A percentile compares a stretch with the other conserved stretches of the same genome.
phyloP scores from a whole-genome alignment of 2,329 filamentous ascomycete species.

The Ophiostoma triangulosporum region DNA sequence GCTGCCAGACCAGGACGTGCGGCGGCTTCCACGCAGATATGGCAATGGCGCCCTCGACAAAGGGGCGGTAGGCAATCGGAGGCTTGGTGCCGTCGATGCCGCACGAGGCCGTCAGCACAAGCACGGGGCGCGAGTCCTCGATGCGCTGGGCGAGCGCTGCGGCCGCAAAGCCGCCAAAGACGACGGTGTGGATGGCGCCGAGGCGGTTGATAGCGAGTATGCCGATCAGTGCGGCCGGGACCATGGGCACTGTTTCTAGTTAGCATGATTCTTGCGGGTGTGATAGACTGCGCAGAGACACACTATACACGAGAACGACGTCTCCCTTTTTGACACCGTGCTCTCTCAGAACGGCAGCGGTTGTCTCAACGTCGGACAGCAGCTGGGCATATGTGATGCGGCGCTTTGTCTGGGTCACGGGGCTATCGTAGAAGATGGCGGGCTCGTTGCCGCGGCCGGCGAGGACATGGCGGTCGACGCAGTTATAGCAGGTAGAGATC shows the following conservation, averaged over 20 bases:
- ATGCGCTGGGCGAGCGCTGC: conserved; percentile 76
- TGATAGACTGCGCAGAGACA: background rate
- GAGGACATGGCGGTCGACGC: conserved; percentile 75
- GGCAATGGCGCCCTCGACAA: conserved; percentile 60
- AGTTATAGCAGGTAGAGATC: conserved; percentile 87
- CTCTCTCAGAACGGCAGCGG: conserved; percentile 70
- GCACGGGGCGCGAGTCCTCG: conserved; percentile 62
- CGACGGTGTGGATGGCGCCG: conserved; percentile 79
- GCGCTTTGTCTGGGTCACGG: conserved; percentile 61
- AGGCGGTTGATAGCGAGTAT: conserved; percentile 70
- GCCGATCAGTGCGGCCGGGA: conserved; percentile 74
- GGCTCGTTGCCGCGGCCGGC: conserved; percentile 58
- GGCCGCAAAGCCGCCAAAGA: conserved; percentile 85
- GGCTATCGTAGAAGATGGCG: conserved; percentile 79
- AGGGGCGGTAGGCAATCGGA: conserved; percentile 60
- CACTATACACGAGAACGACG: conserved; percentile 72
- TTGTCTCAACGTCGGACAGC: conserved; percentile 63
- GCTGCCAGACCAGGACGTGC: conserved; percentile 71
- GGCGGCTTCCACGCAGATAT: conserved; percentile 57
- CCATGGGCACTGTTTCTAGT: conserved; percentile 66
- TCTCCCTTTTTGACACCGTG: conserved; percentile 74
- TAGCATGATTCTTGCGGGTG: background rate
- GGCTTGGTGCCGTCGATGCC: conserved; percentile 80
- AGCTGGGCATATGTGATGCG: conserved; percentile 63
- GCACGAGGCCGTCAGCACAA: conserved; percentile 78